Base-by-base conservation (phyloP, 2,329 filamentous ascomycete genomes). In the Aquanectria penicillioides region DNA sequence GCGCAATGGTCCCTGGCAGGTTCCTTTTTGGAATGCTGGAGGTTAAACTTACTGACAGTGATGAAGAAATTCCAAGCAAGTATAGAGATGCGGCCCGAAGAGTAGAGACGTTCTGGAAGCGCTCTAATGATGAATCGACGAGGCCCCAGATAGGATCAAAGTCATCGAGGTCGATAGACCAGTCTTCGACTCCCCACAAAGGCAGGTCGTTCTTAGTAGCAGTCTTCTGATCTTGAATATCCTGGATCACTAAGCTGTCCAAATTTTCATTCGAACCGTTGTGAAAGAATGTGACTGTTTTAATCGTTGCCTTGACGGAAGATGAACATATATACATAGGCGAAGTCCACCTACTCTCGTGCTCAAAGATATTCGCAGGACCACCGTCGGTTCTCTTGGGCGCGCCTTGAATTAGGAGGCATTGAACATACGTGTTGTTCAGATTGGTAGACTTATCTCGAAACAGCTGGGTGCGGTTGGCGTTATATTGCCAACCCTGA, bases 301-400 rank as follows among this genome's bases (percentile, higher is more conserved):
- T 83, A 54, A 84, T 73, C 1, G 72, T 75, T 3, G 80, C 80
- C 44, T 76, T 76, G 4, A 77, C 61, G 0, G 77, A 67, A 0
- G 74, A 75, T 2, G 79, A 78, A 59, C 81, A 84, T 0, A 73
- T 70, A 56, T 82, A 81, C 0, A 83, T 54, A 0, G 78, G 74
- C 5, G 75, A 66, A 1, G 75, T 74, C 80, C 80, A 84, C 29
- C 69, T 60, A 12, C 77, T 77, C 5, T 74, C 74, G 6, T 74
- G 71, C 22, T 81, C 77, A 20, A 77, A 76, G 3, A 79, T 60
- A 2, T 78, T 61, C 3, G 70, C 66, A 5, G 67, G 63, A 1
- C 71, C 73, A 1, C 68, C 71, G 44, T 80, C 77, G 1, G 65
- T 56, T 9, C 76, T 73, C 13, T 64, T 66, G 0, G 80, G 73